These are phyloP conservation scores for Aleurites moluccanus DNA, from an alignment of 441 rosid genomes.

Conservation along the genomic window DNA sequence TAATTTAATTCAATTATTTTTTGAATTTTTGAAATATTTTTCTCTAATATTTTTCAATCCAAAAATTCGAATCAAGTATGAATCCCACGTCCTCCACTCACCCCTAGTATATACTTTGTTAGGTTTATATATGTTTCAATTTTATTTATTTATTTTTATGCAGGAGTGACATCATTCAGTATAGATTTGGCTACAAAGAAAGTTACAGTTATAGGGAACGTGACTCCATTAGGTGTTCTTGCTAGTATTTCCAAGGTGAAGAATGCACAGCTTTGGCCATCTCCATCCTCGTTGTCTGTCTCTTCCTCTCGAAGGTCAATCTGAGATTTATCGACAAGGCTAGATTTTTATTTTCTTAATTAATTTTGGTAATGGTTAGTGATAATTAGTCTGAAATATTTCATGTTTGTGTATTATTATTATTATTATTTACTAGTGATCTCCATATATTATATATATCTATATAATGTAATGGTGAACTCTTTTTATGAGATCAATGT, in stretches of 20 bases:
- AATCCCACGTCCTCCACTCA: too few relatives aligned
- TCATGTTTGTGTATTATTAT: too few relatives aligned
- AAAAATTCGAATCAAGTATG: too few relatives aligned
- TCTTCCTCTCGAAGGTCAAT: constrained; percentile 18
- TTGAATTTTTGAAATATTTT: too few relatives aligned
- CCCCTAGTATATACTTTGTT: too few relatives aligned
- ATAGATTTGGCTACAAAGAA: constrained; percentile 80
- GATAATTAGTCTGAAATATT: not conserved
- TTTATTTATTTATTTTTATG: not conserved
- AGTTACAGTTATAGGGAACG: constrained; percentile 78
- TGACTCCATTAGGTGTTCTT: constrained; percentile 67
- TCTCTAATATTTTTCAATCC: too few relatives aligned
- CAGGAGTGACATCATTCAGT: constrained; percentile 86
- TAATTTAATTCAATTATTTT: too few relatives aligned
- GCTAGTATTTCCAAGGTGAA: constrained; percentile 75
- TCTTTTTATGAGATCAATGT: too few relatives aligned
- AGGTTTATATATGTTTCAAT: too few relatives aligned
- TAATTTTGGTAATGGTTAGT: not conserved
- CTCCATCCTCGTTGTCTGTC: constrained; percentile 29
- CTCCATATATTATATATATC: too few relatives aligned
- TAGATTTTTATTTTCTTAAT: not conserved
- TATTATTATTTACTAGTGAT: too few relatives aligned
- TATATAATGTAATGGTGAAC: too few relatives aligned
- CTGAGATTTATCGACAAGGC: not conserved
- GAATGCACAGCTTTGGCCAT: constrained; percentile 86